A percentile compares a stretch with the other conserved stretches of the same genome.
These are phyloP conservation scores for Rhodofomes roseus DNA, from an alignment of 1,284 basidiomycete genomes.

Conservation along the genomic window DNA sequence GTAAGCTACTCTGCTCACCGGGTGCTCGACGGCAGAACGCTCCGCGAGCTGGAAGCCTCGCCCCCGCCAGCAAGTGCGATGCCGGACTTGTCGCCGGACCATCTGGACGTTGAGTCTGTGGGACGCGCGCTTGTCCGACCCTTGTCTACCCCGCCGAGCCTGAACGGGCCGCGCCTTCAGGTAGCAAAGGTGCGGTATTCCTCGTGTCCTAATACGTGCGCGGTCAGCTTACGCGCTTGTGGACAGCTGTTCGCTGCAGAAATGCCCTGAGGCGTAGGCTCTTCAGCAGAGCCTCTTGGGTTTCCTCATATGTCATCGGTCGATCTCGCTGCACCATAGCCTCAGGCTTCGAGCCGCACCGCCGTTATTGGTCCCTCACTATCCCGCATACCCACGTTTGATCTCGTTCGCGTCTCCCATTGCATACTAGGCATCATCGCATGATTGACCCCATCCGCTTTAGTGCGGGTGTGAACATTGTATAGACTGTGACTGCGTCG, in stretches of 20 bases:
- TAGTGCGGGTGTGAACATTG: neutral
- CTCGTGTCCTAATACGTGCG: no score
- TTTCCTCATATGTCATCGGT: neutral
- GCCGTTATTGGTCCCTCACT: neutral
- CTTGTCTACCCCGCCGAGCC: slow-evolving; percentile 20
- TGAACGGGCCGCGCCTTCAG: slow-evolving; percentile 5
- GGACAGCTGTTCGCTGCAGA: slow-evolving; percentile 22
- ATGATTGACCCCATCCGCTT: neutral
- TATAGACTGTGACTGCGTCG: neutral
- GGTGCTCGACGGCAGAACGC: slow-evolving; percentile 15
- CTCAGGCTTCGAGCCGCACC: neutral
- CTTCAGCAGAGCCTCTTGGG: neutral
- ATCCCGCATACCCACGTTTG: neutral
- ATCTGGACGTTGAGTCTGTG: neutral
- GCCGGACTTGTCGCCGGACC: neutral
- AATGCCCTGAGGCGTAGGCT: slow-evolving; percentile 13
- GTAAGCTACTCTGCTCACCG: slow-evolving; percentile 14
- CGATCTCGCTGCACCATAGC: neutral
- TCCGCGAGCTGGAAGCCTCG: slow-evolving; percentile 8
- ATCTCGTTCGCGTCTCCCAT: neutral
- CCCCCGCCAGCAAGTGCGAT: neutral
- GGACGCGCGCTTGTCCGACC: slow-evolving; percentile 15
- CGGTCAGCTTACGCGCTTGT: neutral
- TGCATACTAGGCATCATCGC: no score
- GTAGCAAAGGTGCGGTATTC: slow-evolving; percentile 12